Evolutionary conservation across 352 stramenopile genomes (phyloP).

Genomic region (Blastocystis sp.): DNA sequence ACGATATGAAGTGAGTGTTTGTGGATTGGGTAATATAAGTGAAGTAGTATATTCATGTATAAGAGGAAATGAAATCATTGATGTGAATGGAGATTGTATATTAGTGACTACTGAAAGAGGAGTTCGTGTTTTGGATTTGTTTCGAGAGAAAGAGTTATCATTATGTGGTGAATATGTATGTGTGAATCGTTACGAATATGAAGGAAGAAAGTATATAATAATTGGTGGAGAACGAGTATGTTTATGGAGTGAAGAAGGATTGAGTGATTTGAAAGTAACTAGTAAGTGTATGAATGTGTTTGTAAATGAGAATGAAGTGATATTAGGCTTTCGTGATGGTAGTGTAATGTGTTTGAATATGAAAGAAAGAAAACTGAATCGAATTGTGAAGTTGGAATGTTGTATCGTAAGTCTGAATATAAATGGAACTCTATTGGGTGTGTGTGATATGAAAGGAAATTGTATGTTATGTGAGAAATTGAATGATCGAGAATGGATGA

Average conservation of each 20-base stretch:
- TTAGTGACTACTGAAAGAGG: not conserved
- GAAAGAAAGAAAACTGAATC: conserved; percentile 4
- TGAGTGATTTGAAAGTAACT: not conserved
- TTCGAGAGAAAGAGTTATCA: not conserved
- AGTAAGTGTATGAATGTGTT: not conserved
- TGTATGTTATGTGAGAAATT: not conserved
- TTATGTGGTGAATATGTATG: not conserved
- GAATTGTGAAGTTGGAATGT: too few species aligned
- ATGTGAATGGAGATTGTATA: not conserved
- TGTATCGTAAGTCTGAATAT: too few species aligned
- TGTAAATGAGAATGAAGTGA: not conserved
- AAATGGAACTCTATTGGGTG: not conserved
- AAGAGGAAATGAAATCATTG: not conserved
- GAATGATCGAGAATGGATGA: not conserved
- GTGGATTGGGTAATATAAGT: not conserved
- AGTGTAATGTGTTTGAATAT: not conserved
- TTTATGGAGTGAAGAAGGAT: not conserved
- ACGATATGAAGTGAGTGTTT: not conserved
- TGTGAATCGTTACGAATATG: not conserved
- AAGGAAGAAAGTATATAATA: not conserved
- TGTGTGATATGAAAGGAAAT: not conserved
- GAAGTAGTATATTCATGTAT: not conserved
- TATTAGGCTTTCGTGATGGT: not conserved
- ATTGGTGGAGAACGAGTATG: not conserved
- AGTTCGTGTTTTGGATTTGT: not conserved